A percentile compares a stretch with the other conserved stretches of the same genome.
These are phyloP conservation scores for Pleurotus platypus DNA, from an alignment of 768 basidiomycete species.

Conservation along the genomic window DNA sequence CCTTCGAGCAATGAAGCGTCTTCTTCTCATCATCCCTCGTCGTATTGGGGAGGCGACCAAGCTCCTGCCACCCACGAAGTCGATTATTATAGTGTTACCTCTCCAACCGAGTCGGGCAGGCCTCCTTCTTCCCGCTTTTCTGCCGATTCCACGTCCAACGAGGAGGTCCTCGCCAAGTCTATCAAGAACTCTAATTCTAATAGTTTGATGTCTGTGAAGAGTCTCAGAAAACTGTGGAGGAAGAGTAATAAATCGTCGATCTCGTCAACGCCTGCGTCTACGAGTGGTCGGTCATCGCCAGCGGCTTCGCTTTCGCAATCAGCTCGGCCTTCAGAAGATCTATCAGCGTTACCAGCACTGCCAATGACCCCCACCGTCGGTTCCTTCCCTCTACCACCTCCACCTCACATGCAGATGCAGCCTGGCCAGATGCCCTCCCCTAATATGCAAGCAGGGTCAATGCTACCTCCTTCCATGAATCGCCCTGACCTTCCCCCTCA, in stretches of 20 bases:
- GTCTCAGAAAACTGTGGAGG: slow-evolving; percentile 75
- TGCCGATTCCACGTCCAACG: slow-evolving; percentile 57
- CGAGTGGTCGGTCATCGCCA: slow-evolving; percentile 31
- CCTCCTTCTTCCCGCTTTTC: slow-evolving; percentile 68
- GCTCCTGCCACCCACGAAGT: neutral
- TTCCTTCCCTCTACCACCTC: slow-evolving; percentile 29
- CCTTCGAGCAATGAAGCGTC: slow-evolving; percentile 37
- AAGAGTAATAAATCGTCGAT: slow-evolving; percentile 58
- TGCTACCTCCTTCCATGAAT: slow-evolving; percentile 29
- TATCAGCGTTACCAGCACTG: neutral
- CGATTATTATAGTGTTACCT: neutral
- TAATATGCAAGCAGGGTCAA: neutral
- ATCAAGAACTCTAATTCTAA: slow-evolving; percentile 38
- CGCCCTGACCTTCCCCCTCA: slow-evolving; percentile 16
- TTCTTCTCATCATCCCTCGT: slow-evolving; percentile 23
- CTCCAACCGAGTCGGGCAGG: neutral
- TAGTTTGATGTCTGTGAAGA: slow-evolving; percentile 70
- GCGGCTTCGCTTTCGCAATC: neutral
- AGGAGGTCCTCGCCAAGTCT: slow-evolving; percentile 23
- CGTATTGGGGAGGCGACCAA: slow-evolving; percentile 40
- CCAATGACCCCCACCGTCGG: slow-evolving; percentile 22
- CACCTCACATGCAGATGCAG: slow-evolving; percentile 26
- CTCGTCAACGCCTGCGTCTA: slow-evolving; percentile 44
- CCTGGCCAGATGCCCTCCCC: too few relatives aligned
- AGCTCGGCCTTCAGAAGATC: slow-evolving; percentile 4